Base-by-base conservation (phyloP, 2,329 filamentous ascomycete genomes). In the Pleoardoris graminearum region DNA sequence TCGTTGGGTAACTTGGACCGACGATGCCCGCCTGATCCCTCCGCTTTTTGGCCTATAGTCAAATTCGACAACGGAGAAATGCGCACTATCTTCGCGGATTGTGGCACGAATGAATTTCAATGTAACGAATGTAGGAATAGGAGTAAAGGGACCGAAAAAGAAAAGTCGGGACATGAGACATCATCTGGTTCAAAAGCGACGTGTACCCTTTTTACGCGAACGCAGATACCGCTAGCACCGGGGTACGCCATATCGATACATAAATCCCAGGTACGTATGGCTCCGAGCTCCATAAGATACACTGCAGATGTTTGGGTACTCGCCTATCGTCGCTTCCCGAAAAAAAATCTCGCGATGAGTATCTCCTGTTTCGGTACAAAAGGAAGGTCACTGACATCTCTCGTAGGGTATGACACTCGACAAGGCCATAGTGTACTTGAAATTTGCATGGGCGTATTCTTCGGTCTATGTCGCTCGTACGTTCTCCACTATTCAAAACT, bases 191-290 rank as follows among this genome's bases (percentile, higher is more conserved):
- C 27, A 29, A 29, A 12, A 12, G 27, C 7, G 12, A 7, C 80
- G 0, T 80, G 78, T 55, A 79, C 75, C 25, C 59, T 80, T 1
- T 63, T 85, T 0, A 73, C 75, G 1, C 75, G 85, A n/a, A 84
- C 83, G 0, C 85, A 87, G 61, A 77, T 87, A 5, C 85, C 85
- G 0, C 73, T 88, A 0, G 68, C 77, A 0, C 74, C 83, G 0
- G 85, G 79, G 0, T 88, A 84, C 80, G 85, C 85, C 0, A 78
- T 86, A 59, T 86, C 79, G 0, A 80, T 86, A 1, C 85, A 88
- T 65, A 86, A 85, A 65, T 77, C 77, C 4, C 66, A n/a, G n/a
- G n/a, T n/a, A n/a, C n/a, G n/a, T n/a, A n/a, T n/a, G n/a, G n/a
- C n/a, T n/a, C n/a, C n/a, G n/a, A n/a, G n/a, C n/a, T n/a, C n/a